phyloP scores from a whole-genome alignment of 73 alveolate genomes.

The Urostyla sp. region DNA sequence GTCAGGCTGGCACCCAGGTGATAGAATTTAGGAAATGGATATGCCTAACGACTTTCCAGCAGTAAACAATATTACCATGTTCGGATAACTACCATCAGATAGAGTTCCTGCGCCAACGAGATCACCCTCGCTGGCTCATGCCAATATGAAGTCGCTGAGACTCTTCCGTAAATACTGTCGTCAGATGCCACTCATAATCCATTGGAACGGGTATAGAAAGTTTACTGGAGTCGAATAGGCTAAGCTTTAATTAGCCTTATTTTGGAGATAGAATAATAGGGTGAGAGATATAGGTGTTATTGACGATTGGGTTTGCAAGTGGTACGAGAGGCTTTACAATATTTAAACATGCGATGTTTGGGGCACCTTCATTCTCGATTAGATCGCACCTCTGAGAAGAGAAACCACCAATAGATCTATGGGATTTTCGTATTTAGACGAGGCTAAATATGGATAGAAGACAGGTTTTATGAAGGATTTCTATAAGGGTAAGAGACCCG shows the following conservation, averaged over 20 bases:
- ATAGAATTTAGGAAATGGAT: slow-evolving; percentile 28
- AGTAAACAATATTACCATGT: slow-evolving; percentile 41
- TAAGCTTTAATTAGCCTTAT: slow-evolving; percentile 58
- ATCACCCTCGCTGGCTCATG: slow-evolving; percentile 58
- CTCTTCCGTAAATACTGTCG: slow-evolving; percentile 64
- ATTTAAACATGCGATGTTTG: slow-evolving; percentile 43
- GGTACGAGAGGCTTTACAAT: slow-evolving; percentile 59
- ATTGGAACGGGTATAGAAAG: slow-evolving; percentile 3
- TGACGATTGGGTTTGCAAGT: slow-evolving; percentile 39
- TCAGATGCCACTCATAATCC: slow-evolving; percentile 60
- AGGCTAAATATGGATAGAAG: background rate
- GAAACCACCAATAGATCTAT: background rate
- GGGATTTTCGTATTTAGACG: slow-evolving; percentile 42
- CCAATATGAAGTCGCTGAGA: slow-evolving; percentile 58
- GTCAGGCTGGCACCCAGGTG: slow-evolving; percentile 62
- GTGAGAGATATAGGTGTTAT: slow-evolving; percentile 49
- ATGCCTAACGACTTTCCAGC: slow-evolving; percentile 18
- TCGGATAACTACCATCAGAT: slow-evolving; percentile 46
- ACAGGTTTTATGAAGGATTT: slow-evolving; percentile 39
- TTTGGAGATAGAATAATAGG: slow-evolving; percentile 55
- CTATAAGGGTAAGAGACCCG: slow-evolving; percentile 47
- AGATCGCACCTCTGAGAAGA: slow-evolving; percentile 48
- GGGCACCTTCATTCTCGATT: slow-evolving; percentile 36
- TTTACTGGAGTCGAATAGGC: slow-evolving; percentile 51
- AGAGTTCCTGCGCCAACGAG: slow-evolving; percentile 42